phyloP scores from a whole-genome alignment of 495 filamentous ascomycete genomes.

The Staphylotrichum tortipilum region DNA sequence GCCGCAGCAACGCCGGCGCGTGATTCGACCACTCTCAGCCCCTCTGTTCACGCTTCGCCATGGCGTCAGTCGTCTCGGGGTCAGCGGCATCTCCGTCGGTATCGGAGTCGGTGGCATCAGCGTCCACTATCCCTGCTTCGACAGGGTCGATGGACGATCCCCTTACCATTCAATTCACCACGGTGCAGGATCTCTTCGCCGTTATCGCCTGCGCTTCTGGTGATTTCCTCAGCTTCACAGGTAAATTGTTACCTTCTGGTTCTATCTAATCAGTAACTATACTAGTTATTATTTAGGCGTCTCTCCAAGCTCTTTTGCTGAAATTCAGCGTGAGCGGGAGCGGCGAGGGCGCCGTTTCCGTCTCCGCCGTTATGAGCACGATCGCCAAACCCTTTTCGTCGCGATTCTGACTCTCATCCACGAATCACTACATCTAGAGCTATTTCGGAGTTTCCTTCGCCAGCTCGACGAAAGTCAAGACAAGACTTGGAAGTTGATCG shows the following conservation, averaged over 20 bases:
- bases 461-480: slow-evolving; percentile 6
- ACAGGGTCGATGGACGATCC: neutral
- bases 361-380: slow-evolving; percentile 15
- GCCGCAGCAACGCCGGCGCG: neutral
- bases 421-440: slow-evolving; percentile 12
- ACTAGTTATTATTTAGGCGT: neutral
- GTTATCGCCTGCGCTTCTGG: neutral
- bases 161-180: neutral
- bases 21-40: neutral
- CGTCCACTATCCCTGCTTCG: neutral
- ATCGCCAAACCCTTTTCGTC: slow-evolving; percentile 9
- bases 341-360: slow-evolving; percentile 14
- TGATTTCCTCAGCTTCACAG: neutral
- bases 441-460: neutral
- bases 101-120: neutral
- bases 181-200: neutral
- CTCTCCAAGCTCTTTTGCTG: slow-evolving; percentile 5
- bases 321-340: slow-evolving; percentile 12
- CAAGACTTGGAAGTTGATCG: slow-evolving; percentile 3
- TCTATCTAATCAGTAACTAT: neutral
- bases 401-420: slow-evolving; percentile 13
- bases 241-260: neutral
- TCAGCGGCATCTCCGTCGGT: neutral
- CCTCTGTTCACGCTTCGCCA: neutral
- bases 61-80: neutral